A percentile compares a stretch with the other conserved stretches of the same genome.
Conservation (phyloP, 2,329 filamentous ascomycete genomes). For the Pseudogymnoascus sp. region DNA sequence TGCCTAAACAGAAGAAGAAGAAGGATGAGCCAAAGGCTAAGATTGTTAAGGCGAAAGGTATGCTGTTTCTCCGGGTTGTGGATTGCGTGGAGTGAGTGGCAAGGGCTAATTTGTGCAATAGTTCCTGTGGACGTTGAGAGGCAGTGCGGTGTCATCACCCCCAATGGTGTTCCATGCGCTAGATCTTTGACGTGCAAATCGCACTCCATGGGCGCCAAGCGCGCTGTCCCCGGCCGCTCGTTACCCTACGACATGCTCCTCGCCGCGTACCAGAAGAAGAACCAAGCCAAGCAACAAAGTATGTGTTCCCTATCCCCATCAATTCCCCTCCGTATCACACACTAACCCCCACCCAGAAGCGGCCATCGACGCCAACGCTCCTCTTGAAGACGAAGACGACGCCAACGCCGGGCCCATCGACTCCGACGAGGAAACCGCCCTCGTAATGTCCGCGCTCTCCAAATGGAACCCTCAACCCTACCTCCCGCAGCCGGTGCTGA, state of each 20-base stretch:
- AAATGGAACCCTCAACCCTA: constrained; percentile 73
- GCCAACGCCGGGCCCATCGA: constrained; percentile 74
- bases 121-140: constrained; percentile 88
- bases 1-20: constrained; percentile 84
- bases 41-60: constrained; percentile 73
- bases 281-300: constrained; percentile 97
- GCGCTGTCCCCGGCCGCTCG: constrained; percentile 76
- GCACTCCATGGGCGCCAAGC: constrained; percentile 89
- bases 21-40: constrained; percentile 86
- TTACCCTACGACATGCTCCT: constrained; percentile 89
- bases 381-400: constrained; percentile 77
- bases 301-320: constrained; percentile 31
- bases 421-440: constrained; percentile 86
- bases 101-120: constrained; percentile 23
- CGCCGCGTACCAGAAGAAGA: constrained; percentile 89
- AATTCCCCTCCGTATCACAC: constrained; percentile 10
- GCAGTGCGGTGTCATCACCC: constrained; percentile 80
- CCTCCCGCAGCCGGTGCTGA: constrained; percentile 54
- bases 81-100: too few species aligned
- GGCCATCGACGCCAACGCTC: constrained; percentile 88
- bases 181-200: constrained; percentile 88
- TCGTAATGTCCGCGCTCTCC: constrained; percentile 73
- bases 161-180: constrained; percentile 80
- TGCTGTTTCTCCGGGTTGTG: too few species aligned
- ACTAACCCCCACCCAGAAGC: constrained; percentile 54